A percentile compares a stretch with the other conserved stretches of the same genome.
Conservation (phyloP, 768 basidiomycete genomes). For the Kondoa malvinella region DNA sequence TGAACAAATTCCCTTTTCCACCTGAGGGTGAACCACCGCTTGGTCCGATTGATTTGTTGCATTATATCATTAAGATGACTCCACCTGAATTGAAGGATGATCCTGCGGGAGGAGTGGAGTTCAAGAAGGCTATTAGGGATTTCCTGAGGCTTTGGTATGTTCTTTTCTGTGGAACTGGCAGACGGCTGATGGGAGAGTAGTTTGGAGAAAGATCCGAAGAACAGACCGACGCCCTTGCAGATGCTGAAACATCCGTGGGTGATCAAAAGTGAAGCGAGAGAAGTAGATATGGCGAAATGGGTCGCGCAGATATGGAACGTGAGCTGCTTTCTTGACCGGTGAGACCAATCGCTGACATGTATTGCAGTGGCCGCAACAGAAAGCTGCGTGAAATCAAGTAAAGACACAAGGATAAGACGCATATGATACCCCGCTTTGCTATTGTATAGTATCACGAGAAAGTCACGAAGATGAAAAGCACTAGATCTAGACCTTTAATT, state of each 20-base stretch:
- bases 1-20: conserved; percentile 90
- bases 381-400: no score
- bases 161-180: neutral
- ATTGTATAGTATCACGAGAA: no score
- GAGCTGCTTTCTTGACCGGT: neutral
- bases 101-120: conserved; percentile 23
- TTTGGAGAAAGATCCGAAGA: conserved; percentile 17
- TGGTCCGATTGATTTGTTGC: conserved; percentile 82
- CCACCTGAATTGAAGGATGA: conserved; percentile 33
- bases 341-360: neutral
- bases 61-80: conserved; percentile 68
- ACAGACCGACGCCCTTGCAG: conserved; percentile 12
- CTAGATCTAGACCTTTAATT: no score
- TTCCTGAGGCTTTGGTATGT: conserved; percentile 25
- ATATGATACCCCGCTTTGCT: no score
- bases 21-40: conserved; percentile 44
- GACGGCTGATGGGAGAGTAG: neutral
- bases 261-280: conserved; percentile 10
- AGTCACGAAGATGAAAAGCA: no score
- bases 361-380: neutral
- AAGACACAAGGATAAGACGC: no score
- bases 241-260: conserved; percentile 17
- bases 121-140: conserved; percentile 26
- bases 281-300: conserved; percentile 14
- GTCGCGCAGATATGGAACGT: conserved; percentile 12